A percentile compares a stretch with the other conserved stretches of the same genome.
These are phyloP conservation scores for Phenoliferia sp. DNA, from an alignment of 1,284 basidiomycete species.

Conservation along the genomic window DNA sequence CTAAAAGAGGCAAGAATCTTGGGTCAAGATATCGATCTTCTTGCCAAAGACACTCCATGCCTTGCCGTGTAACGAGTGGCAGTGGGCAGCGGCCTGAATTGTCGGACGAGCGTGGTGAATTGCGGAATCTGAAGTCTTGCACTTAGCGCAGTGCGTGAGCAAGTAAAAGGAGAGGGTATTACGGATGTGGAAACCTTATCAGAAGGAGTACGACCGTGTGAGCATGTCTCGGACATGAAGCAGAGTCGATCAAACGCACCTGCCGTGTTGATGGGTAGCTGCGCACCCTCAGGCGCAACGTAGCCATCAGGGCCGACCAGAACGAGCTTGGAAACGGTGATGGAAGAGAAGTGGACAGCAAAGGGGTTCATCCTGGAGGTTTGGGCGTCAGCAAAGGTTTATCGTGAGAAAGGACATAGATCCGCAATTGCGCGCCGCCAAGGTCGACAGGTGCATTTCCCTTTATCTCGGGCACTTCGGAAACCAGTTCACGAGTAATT, in stretches of 20 bases:
- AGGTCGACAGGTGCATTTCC: too few relatives aligned
- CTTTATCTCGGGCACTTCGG: too few relatives aligned
- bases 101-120: conserved; percentile 37
- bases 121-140: conserved; percentile 2
- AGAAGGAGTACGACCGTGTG: too few relatives aligned
- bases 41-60: conserved; percentile 37
- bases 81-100: conserved; percentile 41
- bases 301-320: conserved; percentile 42
- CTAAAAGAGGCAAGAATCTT: conserved; percentile 25
- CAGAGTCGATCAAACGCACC: conserved; percentile 13
- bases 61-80: conserved; percentile 39
- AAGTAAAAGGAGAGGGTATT: neutral
- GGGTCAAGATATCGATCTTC: conserved; percentile 41
- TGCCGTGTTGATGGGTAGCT: conserved; percentile 40
- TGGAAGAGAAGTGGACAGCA: conserved; percentile 37
- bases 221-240: conserved; percentile 13
- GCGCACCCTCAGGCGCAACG: conserved; percentile 39
- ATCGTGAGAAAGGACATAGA: too few relatives aligned
- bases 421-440: too few relatives aligned
- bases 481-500: neutral
- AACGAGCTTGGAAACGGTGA: conserved; percentile 38
- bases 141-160: neutral
- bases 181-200: neutral
- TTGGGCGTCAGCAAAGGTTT: neutral
- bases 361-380: conserved; percentile 41